Base-by-base conservation (phyloP, 257 asterid genomes). In the Sherardia arvensis region DNA sequence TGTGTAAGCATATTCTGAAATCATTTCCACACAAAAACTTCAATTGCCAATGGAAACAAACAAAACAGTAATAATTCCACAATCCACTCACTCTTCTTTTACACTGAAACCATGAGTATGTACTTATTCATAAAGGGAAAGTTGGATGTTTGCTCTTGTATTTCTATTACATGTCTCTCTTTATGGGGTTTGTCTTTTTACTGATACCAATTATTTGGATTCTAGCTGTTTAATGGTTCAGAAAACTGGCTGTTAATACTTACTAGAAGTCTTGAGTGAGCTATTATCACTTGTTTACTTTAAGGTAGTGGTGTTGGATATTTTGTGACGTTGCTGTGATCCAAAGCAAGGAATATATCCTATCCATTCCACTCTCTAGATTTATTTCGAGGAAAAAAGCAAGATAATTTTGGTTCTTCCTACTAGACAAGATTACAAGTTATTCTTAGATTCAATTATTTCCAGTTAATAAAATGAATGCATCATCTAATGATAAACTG, bases 1-100 rank as follows among this genome's bases (percentile, higher is more conserved):
- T 0, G 82, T 77, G 70, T 77, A 77, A 21, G 82, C 82, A 36
- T 77, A 77, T 38, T 77, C 82, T 77, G 69, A 14, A 43, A 43
- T 14, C 17, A 40, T 65, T 56, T 62, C 4, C 51, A 62, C 12
- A 29, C 7, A 43, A 11, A 25, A 27, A 45, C 1, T 43, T 18
- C 20, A 43, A 27, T 18, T 18, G 68, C 8, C 3, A 48, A 64
- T 5, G 59, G 20, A 27, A 27, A n/a, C 0, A 27, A 28, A 64
- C 49, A 29, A 64, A 9, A 48, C 21, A 29, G 59, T 48, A 26
- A 48, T 64, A 27, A 26, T 14, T 27, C 58, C 56, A 49, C 20
- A 12, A 49, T 49, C 56, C 26, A 45, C 30, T 36, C 30, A 71
- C 62, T 71, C 34, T 71, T 48, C 10, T 53, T 43, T 25, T 43